Evolutionary conservation across 2,329 filamentous ascomycete genomes (phyloP).

Genomic region (Cadophora gregata): DNA sequence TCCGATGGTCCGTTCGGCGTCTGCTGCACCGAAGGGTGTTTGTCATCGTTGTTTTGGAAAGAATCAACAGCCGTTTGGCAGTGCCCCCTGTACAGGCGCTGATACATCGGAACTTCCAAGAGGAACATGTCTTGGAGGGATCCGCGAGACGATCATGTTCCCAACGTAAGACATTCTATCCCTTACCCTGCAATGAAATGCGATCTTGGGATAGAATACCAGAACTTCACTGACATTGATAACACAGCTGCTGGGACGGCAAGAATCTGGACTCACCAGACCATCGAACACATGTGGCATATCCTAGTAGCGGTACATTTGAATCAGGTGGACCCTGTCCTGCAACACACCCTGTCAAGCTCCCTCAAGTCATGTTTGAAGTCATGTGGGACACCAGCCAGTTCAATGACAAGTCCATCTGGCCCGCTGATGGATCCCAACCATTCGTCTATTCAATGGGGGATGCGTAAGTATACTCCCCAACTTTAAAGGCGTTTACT

Average conservation of each 20-base stretch:
- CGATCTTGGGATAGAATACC: neutral
- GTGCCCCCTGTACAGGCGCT: conserved; percentile 45
- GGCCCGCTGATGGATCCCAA: conserved; percentile 51
- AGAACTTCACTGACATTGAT: neutral
- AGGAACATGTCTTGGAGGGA: conserved; percentile 56
- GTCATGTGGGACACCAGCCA: conserved; percentile 59
- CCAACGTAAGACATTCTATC: conserved; percentile 47
- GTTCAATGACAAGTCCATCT: conserved; percentile 53
- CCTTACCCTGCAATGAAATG: neutral
- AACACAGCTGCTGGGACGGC: conserved; percentile 64
- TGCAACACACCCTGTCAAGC: conserved; percentile 55
- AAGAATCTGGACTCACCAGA: conserved; percentile 58
- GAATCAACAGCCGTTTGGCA: conserved; percentile 35
- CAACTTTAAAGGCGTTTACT: conserved; percentile 29
- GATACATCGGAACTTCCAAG: conserved; percentile 58
- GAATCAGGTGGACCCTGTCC: conserved; percentile 58
- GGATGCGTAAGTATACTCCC: conserved; percentile 39
- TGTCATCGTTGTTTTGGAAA: conserved; percentile 60
- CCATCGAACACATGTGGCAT: conserved; percentile 62
- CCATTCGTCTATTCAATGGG: conserved; percentile 6
- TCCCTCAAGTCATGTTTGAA: conserved; percentile 65
- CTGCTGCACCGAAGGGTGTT: conserved; percentile 54
- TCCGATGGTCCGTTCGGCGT: conserved; percentile 46
- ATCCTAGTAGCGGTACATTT: conserved; percentile 48
- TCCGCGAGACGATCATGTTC: conserved; percentile 60